Conservation (phyloP, 2,329 filamentous ascomycete genomes). For the Pezicula neosporulosa region DNA sequence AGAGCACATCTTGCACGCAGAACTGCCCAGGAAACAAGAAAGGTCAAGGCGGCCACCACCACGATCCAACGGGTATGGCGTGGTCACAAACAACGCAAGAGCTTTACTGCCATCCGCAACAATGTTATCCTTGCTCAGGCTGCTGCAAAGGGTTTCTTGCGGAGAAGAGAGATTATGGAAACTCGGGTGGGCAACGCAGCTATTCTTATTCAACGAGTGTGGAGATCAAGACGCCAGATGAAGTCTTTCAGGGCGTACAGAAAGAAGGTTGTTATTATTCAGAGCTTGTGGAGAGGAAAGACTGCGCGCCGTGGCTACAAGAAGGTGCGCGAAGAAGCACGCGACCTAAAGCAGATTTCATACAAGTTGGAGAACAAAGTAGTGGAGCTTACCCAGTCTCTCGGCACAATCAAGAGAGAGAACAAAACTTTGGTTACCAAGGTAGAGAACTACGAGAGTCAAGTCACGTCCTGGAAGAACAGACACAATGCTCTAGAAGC, state of each 20-base stretch:
- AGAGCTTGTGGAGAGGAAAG: constrained; percentile 90
- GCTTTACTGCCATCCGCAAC: constrained; percentile 72
- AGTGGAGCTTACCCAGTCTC: constrained; percentile 90
- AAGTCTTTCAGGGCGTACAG: constrained; percentile 84
- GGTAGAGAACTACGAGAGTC: constrained; percentile 92
- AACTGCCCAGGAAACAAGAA: constrained; percentile 75
- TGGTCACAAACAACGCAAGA: constrained; percentile 83
- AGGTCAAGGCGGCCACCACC: constrained; percentile 83
- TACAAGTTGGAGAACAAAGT: constrained; percentile 99
- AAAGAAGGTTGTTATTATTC: constrained; percentile 82
- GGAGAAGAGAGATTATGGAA: constrained; percentile 89
- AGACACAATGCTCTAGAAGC: constrained; percentile 87
- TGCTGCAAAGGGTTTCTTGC: constrained; percentile 85
- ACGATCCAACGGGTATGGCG: constrained; percentile 95
- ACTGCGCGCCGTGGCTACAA: constrained; percentile 82
- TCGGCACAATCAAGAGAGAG: constrained; percentile 89
- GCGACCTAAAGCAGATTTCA: constrained; percentile 98
- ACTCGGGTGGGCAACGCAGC: constrained; percentile 91
- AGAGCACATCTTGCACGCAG: constrained; percentile 77
- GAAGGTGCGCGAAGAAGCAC: constrained; percentile 86
- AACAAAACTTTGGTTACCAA: constrained; percentile 88
- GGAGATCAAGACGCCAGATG: constrained; percentile 77
- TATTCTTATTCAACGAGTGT: constrained; percentile 83
- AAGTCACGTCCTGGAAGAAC: constrained; percentile 94
- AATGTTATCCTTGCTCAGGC: constrained; percentile 89